Base-by-base conservation (phyloP, 2,329 filamentous ascomycete genomes). In the Monosporascus sp. region DNA sequence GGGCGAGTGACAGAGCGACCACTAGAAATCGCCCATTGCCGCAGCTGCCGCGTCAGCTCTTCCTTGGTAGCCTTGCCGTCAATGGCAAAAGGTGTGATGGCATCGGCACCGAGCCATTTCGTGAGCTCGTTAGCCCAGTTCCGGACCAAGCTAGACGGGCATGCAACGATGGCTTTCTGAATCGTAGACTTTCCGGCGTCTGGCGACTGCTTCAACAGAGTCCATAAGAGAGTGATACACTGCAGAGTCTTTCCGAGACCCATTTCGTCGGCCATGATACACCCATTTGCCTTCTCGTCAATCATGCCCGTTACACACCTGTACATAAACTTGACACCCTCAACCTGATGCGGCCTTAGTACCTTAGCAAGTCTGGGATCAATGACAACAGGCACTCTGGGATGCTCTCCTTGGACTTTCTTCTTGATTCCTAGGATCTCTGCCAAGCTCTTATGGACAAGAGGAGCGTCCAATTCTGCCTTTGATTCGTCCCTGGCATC, bases 231-330 rank as follows among this genome's bases (percentile, higher is more conserved):
- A 0, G 94, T 84, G 65, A 99, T 99, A 71, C 94, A 99, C 76
- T 99, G 94, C 44, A 99, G 74, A 18, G 94, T 99, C 74, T 99
- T 99, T 53, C 94, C 94, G 31, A 99, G 76, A 62, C 94, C 94
- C 94, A 99, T 99, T 69, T 97, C 94, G 69, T 99, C 94, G 51
- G 94, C 94, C 94, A 99, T 99, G 68, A 99, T 99, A 72, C 94
- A 99, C 2, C 94, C 94, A 69, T 97, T 89, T 48, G 94, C 94
- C 63, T 93, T 93, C 38, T 88, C 81, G 63, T 97, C 94, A 52
- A 97, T 89, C 79, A 97, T 81, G n/a, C 94, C 94, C 1, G 93
- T 97, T 6, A 94, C 91, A 65, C 91, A 96, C 60, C 84, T 83
- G 72, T 97, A 99, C 78, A 99, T 85, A 71, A 99, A 99, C 75